phyloP scores from a whole-genome alignment of 192 early-diverging fungal genomes.

The Spizellomyces punctatus region DNA sequence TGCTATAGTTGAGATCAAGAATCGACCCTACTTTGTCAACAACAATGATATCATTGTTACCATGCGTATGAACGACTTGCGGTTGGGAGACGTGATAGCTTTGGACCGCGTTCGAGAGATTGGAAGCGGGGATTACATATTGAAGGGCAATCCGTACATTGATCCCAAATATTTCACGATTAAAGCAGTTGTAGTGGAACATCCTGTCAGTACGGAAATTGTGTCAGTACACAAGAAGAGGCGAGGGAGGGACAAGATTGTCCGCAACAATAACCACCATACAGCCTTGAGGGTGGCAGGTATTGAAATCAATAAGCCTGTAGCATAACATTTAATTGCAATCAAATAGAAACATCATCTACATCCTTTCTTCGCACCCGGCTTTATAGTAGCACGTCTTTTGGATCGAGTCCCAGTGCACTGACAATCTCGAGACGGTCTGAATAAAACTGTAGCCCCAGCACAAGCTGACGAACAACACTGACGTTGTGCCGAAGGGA shows the following conservation, averaged over 20 bases:
- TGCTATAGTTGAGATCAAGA: conserved; percentile 86
- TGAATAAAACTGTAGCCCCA: background rate
- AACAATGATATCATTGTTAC: conserved; percentile 87
- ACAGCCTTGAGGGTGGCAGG: conserved; percentile 48
- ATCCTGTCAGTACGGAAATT: conserved; percentile 57
- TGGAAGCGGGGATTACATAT: conserved; percentile 77
- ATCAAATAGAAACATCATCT: too few species aligned
- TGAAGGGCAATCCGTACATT: conserved; percentile 86
- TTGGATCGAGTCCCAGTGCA: background rate
- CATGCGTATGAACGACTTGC: conserved; percentile 79
- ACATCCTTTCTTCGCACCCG: too few species aligned
- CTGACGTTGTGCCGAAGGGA: background rate
- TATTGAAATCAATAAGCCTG: conserved; percentile 43
- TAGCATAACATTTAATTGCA: background rate
- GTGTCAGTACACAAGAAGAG: conserved; percentile 43
- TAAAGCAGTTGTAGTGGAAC: conserved; percentile 87
- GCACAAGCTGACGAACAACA: background rate
- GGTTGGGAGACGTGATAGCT: conserved; percentile 83
- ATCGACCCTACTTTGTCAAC: conserved; percentile 84
- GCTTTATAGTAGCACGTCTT: too few species aligned
- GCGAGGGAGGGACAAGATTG: conserved; percentile 34
- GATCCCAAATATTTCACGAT: conserved; percentile 71
- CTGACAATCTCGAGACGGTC: background rate
- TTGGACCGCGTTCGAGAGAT: conserved; percentile 88
- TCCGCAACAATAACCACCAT: conserved; percentile 44